Conservation (phyloP, 352 stramenopile species). For the Phytophthora sp. region DNA sequence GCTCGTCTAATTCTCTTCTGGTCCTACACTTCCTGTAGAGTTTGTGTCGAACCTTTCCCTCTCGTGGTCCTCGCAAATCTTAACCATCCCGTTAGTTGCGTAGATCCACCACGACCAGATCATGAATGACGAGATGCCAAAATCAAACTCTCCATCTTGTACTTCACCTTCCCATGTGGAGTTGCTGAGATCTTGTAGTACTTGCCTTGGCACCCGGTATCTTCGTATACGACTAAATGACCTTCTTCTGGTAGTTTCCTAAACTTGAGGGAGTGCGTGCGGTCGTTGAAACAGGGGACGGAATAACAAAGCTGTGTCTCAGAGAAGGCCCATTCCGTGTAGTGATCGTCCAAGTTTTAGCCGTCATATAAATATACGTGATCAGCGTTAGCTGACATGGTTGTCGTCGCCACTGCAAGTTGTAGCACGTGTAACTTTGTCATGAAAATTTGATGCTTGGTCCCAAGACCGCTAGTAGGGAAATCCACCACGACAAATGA, state of each 20-base stretch:
- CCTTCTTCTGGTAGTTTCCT: conserved; percentile 9
- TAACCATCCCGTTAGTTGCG: conserved; percentile 18
- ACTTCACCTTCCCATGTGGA: conserved; percentile 3
- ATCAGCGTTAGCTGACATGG: not conserved
- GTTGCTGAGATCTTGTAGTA: conserved; percentile 16
- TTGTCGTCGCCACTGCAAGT: not conserved
- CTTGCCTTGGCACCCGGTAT: conserved; percentile 15
- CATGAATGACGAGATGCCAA: conserved; percentile 27
- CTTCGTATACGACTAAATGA: conserved; percentile 24
- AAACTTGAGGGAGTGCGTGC: conserved; percentile 15
- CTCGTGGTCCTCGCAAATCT: conserved; percentile 28
- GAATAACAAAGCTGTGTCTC: conserved; percentile 24
- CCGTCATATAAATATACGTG: conserved; percentile 23
- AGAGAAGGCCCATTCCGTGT: conserved; percentile 16
- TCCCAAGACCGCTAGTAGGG: not conserved
- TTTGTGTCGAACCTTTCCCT: not conserved
- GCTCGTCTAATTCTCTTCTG: too few species aligned
- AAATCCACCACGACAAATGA: not conserved
- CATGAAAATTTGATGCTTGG: not conserved
- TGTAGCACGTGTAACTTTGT: not conserved
- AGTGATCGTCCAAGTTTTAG: conserved; percentile 1
- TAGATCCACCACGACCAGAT: conserved; percentile 23
- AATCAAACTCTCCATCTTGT: conserved; percentile 21
- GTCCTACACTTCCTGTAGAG: conserved; percentile 11
- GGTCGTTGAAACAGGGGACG: conserved; percentile 29